phyloP scores from a whole-genome alignment of 2,329 filamentous ascomycete genomes.

The Trichoderma sp. region DNA sequence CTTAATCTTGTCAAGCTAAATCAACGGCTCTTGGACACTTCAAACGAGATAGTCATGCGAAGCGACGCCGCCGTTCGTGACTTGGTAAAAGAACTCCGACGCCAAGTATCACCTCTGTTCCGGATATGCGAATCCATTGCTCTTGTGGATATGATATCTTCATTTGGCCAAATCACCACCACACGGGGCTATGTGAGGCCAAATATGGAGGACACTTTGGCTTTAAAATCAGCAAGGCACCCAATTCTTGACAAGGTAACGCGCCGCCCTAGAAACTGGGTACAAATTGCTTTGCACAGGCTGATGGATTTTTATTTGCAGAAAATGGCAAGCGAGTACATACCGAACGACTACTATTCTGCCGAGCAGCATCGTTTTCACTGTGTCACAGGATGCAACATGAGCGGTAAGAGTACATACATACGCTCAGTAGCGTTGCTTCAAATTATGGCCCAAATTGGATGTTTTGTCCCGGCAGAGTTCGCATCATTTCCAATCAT shows the following conservation, averaged over 20 bases:
- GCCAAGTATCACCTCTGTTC: constrained; percentile 71
- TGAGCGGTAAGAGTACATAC: constrained; percentile 97
- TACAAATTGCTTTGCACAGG: not conserved
- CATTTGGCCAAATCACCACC: constrained; percentile 73
- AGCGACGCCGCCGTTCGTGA: constrained; percentile 74
- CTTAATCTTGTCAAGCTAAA: constrained; percentile 80
- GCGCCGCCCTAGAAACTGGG: not conserved
- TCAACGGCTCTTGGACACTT: constrained; percentile 72
- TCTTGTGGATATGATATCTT: constrained; percentile 79
- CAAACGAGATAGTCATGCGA: constrained; percentile 78
- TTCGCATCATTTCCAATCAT: constrained; percentile 80
- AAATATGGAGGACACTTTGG: constrained; percentile 65
- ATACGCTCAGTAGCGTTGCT: constrained; percentile 82
- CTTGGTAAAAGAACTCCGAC: constrained; percentile 69
- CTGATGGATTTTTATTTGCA: constrained; percentile 27
- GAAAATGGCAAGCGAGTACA: constrained; percentile 64
- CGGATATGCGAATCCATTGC: constrained; percentile 82
- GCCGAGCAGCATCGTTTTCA: constrained; percentile 80
- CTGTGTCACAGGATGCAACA: constrained; percentile 93
- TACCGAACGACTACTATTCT: constrained; percentile 90
- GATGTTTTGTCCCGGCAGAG: constrained; percentile 82
- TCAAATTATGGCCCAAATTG: constrained; percentile 90
- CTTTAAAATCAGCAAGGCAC: constrained; percentile 72
- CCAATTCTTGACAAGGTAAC: constrained; percentile 70
- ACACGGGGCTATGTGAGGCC: constrained; percentile 61